Percentiles rank a stretch among this genome's conserved stretches.
Conservation (phyloP, 139 green algal species). For the Yamagishiella unicocca region DNA sequence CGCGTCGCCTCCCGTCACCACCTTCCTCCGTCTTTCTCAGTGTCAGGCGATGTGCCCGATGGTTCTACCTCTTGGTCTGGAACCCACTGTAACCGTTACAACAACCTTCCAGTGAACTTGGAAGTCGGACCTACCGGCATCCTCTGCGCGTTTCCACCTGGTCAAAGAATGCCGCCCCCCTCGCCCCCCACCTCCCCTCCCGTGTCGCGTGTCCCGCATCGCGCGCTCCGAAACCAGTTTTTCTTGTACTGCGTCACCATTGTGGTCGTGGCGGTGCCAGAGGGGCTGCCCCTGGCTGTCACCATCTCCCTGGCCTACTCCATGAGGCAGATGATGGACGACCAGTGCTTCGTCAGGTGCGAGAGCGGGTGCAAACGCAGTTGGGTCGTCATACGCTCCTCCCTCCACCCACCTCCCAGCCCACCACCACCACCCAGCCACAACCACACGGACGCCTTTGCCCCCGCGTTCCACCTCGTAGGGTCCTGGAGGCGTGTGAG, state of each 20-base stretch:
- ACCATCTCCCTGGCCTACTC: constrained; percentile 87
- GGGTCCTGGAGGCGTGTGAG: constrained; percentile 82
- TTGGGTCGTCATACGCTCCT: not conserved
- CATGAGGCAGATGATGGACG: constrained; percentile 94
- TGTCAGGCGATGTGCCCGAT: too few species aligned
- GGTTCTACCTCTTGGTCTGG: too few species aligned
- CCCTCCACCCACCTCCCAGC: not conserved
- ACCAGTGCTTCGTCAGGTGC: constrained; percentile 81
- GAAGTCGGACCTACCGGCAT: too few species aligned
- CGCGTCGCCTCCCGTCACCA: too few species aligned
- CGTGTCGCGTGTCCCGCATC: too few species aligned
- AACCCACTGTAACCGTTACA: too few species aligned
- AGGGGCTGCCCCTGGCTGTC: constrained; percentile 49
- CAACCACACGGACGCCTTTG: too few species aligned
- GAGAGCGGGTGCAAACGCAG: not conserved
- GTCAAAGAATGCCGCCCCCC: constrained; percentile 30
- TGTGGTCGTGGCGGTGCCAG: constrained; percentile 77
- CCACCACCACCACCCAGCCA: not conserved
- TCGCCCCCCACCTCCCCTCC: not conserved
- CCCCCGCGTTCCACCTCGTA: constrained; percentile 1
- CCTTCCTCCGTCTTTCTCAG: too few species aligned
- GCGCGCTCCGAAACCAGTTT: constrained; percentile 66
- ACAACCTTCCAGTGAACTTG: too few species aligned
- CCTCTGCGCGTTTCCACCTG: too few species aligned
- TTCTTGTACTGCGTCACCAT: constrained; percentile 97